Percentiles rank a stretch among this genome's conserved stretches.
phyloP scores from a whole-genome alignment of 257 asterid genomes.

The Anisodus tanguticus region DNA sequence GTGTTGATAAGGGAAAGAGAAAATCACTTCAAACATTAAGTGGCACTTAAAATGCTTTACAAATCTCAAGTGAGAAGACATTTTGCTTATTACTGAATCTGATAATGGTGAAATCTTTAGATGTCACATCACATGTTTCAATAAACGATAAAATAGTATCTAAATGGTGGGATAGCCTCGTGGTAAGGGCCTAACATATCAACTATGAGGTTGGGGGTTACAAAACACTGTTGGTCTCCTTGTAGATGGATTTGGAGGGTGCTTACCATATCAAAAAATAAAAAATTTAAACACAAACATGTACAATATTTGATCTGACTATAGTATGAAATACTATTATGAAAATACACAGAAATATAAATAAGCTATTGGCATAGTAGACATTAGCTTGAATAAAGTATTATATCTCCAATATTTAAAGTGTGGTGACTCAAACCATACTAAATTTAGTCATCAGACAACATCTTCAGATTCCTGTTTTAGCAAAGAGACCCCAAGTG shows the following conservation, averaged over 20 bases:
- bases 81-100: neutral
- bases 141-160: neutral
- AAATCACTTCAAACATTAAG: neutral
- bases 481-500: neutral
- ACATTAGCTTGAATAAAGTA: constrained; percentile 13
- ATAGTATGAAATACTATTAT: neutral
- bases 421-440: neutral
- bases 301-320: neutral
- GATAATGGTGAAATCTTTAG: neutral
- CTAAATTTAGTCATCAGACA: constrained; percentile 7
- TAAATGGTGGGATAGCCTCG: constrained; percentile 4
- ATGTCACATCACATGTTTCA: constrained; percentile 15
- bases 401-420: neutral
- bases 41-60: constrained; percentile 14
- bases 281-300: neutral
- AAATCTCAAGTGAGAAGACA: neutral
- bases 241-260: neutral
- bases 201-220: constrained; percentile 10
- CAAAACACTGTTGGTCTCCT: neutral
- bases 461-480: neutral
- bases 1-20: constrained; percentile 23
- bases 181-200: neutral
- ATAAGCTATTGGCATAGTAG: neutral
- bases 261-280: neutral
- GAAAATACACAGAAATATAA: neutral